Evolutionary conservation across 805 yeast genomes (phyloP).

Genomic region (Starmerella vaccinii): DNA sequence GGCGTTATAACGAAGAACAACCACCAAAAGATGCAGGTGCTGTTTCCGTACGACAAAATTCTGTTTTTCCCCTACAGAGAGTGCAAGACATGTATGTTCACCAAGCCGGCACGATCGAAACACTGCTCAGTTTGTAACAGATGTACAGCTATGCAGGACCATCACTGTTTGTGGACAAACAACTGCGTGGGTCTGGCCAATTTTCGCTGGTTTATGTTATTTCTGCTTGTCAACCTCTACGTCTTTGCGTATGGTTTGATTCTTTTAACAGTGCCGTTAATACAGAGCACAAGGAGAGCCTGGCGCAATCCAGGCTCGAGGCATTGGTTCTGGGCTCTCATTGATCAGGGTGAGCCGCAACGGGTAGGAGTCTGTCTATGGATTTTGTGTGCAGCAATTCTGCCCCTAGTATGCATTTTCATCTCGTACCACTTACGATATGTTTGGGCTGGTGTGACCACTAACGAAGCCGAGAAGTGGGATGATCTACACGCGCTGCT

Average conservation of each 20-base stretch:
- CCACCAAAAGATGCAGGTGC: conserved; percentile 22
- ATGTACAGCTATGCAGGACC: conserved; percentile 45
- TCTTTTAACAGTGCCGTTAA: conserved; percentile 25
- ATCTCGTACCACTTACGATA: conserved; percentile 39
- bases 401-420: conserved; percentile 39
- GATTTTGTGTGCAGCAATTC: conserved; percentile 38
- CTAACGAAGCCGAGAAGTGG: conserved; percentile 70
- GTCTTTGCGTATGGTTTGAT: conserved; percentile 40
- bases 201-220: conserved; percentile 49
- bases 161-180: conserved; percentile 56
- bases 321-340: conserved; percentile 12
- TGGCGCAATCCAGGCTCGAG: background rate
- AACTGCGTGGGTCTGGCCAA: conserved; percentile 54
- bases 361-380: conserved; percentile 31
- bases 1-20: conserved; percentile 27
- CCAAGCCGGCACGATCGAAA: conserved; percentile 51
- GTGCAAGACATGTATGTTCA: conserved; percentile 41
- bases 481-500: conserved; percentile 46
- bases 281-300: background rate
- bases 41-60: conserved; percentile 40
- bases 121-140: conserved; percentile 45
- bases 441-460: conserved; percentile 58
- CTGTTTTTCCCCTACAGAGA: conserved; percentile 40
- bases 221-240: conserved; percentile 41
- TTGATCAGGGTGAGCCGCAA: conserved; percentile 13